Base-by-base conservation (phyloP, 306 rosid species). In the Carpinus viminea region DNA sequence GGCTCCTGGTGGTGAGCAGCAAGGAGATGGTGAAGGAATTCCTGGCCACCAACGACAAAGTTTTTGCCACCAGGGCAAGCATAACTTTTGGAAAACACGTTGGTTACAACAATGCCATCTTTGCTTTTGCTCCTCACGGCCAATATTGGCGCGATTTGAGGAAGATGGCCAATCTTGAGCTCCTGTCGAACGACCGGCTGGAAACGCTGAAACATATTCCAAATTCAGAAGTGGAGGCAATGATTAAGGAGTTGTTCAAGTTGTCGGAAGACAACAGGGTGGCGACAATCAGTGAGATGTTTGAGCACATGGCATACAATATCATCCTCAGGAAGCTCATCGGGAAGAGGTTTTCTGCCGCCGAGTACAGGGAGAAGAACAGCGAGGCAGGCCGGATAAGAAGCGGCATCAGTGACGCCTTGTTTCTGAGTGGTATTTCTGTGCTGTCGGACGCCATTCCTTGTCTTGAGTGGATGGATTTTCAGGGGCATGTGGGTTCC, bases 61-160 rank as follows among this genome's bases (percentile, higher is more conserved):
- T 36, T 24, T 85, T 88, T 4, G 89, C 91, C 5, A 68, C 89
- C 8, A 73, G 87, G n/a, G 77, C 89, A 1, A 68, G 18, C 74
- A 62, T 69, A 5, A 65, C 81, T 0, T 84, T 80, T 0, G 89
- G 89, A 5, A 85, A 81, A 64, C 56, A 80, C 75, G 0, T 83
- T 1, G 89, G 91, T 8, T 85, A 83, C 78, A 80, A 87, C 77
- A 80, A 88, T 47, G 91, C 97, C 4, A 2, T 75, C 0, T 86
- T 90, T 8, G 85, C 82, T 1, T 68, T 90, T 6, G 82, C 97
- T 2, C 90, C 97, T 0, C 84, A 92, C 36, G 97, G 94, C 2
- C 34, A 60, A 11, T 92, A 88, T 47, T 92, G 97, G 94, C 85
- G 94, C 3, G 81, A 92, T 1, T 31, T 85, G 8, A 85, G 97